phyloP scores from a whole-genome alignment of 2,329 filamentous ascomycete genomes.

The Pseudogymnoascus sp. region DNA sequence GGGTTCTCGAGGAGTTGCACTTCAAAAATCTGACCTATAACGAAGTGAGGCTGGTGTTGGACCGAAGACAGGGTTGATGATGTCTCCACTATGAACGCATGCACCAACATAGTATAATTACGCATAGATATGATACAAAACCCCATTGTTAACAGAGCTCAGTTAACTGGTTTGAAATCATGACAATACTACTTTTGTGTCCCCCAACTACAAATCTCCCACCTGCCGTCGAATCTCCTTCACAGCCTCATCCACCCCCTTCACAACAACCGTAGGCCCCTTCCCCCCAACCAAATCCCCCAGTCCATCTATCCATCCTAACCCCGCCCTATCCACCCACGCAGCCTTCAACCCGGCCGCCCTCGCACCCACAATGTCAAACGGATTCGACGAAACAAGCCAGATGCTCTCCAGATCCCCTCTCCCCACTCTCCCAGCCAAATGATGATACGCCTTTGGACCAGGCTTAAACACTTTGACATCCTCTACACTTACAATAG shows the following conservation, averaged over 20 bases:
- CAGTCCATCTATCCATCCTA: constrained; percentile 57
- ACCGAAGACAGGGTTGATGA: not conserved
- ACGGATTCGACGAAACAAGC: constrained; percentile 65
- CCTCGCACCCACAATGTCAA: constrained; percentile 60
- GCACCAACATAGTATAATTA: not conserved
- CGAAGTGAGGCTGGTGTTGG: constrained; percentile 57
- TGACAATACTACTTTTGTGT: not conserved
- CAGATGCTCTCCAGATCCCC: constrained; percentile 43
- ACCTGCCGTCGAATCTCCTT: constrained; percentile 29
- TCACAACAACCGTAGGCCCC: constrained; percentile 45
- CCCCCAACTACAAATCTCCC: constrained; percentile 15
- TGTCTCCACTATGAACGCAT: not conserved
- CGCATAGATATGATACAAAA: not conserved
- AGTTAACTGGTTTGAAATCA: not conserved
- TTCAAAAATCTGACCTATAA: constrained; percentile 53
- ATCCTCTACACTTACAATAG: constrained; percentile 54
- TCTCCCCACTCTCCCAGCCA: constrained; percentile 22
- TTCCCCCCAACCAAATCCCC: constrained; percentile 36
- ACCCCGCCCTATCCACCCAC: constrained; percentile 56
- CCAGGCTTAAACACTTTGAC: constrained; percentile 57
- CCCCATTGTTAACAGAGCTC: not conserved
- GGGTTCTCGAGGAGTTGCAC: constrained; percentile 52
- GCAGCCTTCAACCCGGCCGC: constrained; percentile 52
- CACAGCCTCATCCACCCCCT: constrained; percentile 50
- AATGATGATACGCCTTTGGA: constrained; percentile 26